Conservation (phyloP, 139 green algal genomes). For the Micractinium conductrix region DNA sequence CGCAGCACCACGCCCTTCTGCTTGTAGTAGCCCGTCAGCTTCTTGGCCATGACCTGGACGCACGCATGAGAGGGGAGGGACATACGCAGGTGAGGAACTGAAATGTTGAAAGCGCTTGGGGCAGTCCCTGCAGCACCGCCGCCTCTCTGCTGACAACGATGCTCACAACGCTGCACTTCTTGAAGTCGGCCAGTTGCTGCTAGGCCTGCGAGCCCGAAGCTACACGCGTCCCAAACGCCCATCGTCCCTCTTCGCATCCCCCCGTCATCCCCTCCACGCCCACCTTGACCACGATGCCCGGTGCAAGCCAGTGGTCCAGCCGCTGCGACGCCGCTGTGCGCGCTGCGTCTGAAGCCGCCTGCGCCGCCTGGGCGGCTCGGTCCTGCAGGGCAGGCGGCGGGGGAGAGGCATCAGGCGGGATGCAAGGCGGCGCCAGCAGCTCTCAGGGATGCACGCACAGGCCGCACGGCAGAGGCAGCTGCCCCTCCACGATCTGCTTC, state of each 20-base stretch:
- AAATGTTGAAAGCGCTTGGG: too few species aligned
- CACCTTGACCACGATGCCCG: constrained; percentile 93
- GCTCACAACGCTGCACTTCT: too few species aligned
- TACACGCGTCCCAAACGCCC: too few species aligned
- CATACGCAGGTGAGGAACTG: too few species aligned
- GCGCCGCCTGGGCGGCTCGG: constrained; percentile 43
- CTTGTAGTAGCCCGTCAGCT: constrained; percentile 92
- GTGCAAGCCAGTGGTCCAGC: constrained; percentile 71
- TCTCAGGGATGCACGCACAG: not conserved
- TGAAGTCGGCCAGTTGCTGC: too few species aligned
- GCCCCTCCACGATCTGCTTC: not conserved
- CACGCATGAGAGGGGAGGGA: not conserved
- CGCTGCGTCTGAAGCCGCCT: constrained; percentile 21
- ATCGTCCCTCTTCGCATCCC: too few species aligned
- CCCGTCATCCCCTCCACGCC: constrained; percentile 77
- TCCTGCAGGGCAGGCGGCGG: constrained; percentile 33
- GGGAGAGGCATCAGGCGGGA: too few species aligned
- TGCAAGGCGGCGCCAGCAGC: not conserved
- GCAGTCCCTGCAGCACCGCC: too few species aligned
- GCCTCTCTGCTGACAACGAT: too few species aligned
- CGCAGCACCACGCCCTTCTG: constrained; percentile 85
- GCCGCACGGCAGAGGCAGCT: not conserved
- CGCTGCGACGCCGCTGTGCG: not conserved
- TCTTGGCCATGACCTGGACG: constrained; percentile 32
- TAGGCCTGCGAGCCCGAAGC: too few species aligned